Conservation (phyloP, 2,329 filamentous ascomycete genomes). For the Stromatinia cepivora region DNA sequence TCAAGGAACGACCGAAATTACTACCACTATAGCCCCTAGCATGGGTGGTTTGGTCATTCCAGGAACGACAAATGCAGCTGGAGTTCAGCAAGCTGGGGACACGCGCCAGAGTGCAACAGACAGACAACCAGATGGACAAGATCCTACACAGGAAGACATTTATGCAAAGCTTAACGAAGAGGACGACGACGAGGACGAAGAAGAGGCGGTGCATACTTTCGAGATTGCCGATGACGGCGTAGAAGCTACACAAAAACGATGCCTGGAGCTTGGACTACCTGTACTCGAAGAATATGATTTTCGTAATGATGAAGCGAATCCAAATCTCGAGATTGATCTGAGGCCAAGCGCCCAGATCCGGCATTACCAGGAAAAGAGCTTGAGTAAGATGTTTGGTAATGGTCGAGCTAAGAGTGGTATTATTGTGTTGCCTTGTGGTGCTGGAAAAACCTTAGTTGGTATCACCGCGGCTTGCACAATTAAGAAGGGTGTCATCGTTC, state of each 20-base stretch:
- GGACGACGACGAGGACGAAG: slow-evolving; percentile 78
- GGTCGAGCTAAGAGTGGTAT: slow-evolving; percentile 95
- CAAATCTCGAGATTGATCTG: slow-evolving; percentile 90
- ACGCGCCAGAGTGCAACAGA: slow-evolving; percentile 44
- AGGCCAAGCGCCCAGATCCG: slow-evolving; percentile 87
- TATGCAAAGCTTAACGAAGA: slow-evolving; percentile 74
- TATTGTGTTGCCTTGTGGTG: slow-evolving; percentile 93
- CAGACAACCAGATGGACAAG: slow-evolving; percentile 49
- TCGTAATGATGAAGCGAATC: slow-evolving; percentile 82
- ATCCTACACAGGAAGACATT: slow-evolving; percentile 65
- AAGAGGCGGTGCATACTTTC: slow-evolving; percentile 88
- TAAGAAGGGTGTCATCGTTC: slow-evolving; percentile 92
- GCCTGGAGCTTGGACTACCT: slow-evolving; percentile 80
- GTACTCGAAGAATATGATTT: slow-evolving; percentile 98
- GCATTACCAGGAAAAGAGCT: slow-evolving; percentile 92
- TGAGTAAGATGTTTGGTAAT: slow-evolving; percentile 99
- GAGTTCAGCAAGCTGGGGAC: slow-evolving; percentile 70
- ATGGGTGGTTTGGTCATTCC: slow-evolving; percentile 88
- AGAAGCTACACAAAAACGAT: slow-evolving; percentile 85
- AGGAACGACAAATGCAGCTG: slow-evolving; percentile 89
- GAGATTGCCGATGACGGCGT: slow-evolving; percentile 82
- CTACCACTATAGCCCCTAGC: slow-evolving; percentile 78
- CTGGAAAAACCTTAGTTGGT: slow-evolving; percentile 96
- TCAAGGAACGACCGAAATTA: slow-evolving; percentile 68
- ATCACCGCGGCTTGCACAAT: slow-evolving; percentile 98